These are phyloP conservation scores for Ustilago loliicola DNA, from an alignment of 1,284 basidiomycete species.

Conservation along the genomic window DNA sequence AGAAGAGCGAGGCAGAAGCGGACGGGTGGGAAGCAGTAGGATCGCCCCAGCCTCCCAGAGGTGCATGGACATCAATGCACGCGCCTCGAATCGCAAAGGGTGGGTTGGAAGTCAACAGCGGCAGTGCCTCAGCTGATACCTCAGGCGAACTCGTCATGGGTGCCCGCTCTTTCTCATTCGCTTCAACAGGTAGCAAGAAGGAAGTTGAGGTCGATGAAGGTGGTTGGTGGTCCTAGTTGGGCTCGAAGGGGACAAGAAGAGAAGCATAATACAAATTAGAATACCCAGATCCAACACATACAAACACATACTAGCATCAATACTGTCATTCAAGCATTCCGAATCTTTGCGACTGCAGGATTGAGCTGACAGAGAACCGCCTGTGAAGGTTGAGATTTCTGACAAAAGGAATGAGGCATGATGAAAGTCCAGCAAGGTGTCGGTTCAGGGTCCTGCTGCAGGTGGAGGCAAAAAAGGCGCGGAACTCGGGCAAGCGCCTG, in stretches of 20 bases:
- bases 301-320: not conserved
- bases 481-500: not conserved
- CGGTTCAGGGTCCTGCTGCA: not conserved
- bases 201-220: constrained; percentile 50
- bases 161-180: constrained; percentile 24
- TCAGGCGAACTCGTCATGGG: not conserved
- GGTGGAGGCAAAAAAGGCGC: not conserved
- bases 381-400: not conserved
- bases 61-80: constrained; percentile 50
- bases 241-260: not conserved
- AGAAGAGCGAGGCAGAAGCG: not conserved
- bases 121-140: not conserved
- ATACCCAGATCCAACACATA: constrained; percentile 9
- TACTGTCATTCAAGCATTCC: not conserved
- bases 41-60: not conserved
- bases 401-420: not conserved
- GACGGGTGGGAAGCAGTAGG: constrained; percentile 37
- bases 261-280: not conserved
- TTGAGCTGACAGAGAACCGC: not conserved
- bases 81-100: constrained; percentile 14
- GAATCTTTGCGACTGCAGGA: not conserved
- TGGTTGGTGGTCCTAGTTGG: constrained; percentile 46
- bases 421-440: no score
- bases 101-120: not conserved
- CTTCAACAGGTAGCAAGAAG: constrained; percentile 15